A percentile compares a stretch with the other conserved stretches of the same genome.
Conservation (phyloP, 163 green algal species). For the Prototheca stagnorum region DNA sequence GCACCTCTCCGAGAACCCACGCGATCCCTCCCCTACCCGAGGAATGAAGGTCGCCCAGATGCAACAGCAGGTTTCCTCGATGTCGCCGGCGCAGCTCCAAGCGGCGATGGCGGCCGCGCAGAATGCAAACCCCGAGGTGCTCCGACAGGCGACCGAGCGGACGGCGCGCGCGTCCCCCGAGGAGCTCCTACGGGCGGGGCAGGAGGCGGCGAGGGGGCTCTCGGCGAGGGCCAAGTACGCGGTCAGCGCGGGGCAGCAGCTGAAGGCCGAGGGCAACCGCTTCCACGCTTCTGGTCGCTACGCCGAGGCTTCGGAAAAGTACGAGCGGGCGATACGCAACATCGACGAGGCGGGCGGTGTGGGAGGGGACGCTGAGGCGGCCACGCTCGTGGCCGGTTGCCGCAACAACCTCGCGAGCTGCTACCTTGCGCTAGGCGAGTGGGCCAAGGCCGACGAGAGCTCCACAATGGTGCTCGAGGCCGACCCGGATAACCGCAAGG, state of each 20-base stretch:
- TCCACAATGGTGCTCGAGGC: conserved; percentile 47
- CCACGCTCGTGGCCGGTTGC: conserved; percentile 50
- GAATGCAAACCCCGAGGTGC: background rate
- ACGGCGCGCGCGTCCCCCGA: conserved; percentile 3
- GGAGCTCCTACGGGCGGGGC: conserved; percentile 2
- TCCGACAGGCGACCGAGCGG: background rate
- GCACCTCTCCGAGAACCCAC: too few species aligned
- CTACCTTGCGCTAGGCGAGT: conserved; percentile 54
- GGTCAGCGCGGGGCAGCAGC: background rate
- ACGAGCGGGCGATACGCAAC: conserved; percentile 8
- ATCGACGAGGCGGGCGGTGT: background rate
- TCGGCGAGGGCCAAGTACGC: background rate
- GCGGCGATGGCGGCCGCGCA: conserved; percentile 8
- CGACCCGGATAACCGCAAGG: conserved; percentile 62
- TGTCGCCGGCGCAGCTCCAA: conserved; percentile 13
- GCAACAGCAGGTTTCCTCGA: conserved; percentile 12
- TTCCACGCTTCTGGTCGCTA: conserved; percentile 7
- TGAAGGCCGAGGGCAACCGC: conserved; percentile 20
- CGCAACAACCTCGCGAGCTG: conserved; percentile 67
- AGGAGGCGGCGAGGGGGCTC: background rate
- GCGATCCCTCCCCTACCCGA: background rate
- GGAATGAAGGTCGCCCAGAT: conserved; percentile 11
- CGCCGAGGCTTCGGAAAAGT: conserved; percentile 11
- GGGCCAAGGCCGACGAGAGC: conserved; percentile 25
- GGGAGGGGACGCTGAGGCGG: too few species aligned